Base-by-base conservation (phyloP, 495 filamentous ascomycete genomes). In the Penicillium bovifimosum region DNA sequence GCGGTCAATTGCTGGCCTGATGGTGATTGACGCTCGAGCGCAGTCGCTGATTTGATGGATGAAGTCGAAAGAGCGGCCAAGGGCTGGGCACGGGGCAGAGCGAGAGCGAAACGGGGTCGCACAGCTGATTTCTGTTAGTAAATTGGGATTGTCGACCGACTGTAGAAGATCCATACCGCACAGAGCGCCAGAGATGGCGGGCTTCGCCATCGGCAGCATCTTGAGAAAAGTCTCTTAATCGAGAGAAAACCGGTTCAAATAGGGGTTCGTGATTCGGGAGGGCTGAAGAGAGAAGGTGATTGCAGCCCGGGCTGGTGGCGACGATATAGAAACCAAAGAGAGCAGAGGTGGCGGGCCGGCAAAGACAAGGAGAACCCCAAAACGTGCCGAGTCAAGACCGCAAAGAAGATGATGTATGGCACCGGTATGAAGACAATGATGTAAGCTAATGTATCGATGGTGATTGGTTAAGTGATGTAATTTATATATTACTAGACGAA, bases 21-120 rank as follows among this genome's bases (percentile, higher is more conserved):
- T 36, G 69, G 68, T 64, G 73, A 72, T 68, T 62, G 79, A 58
- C 44, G 72, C 53, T 76, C 69, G 28, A 75, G 53, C 13, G 74
- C 71, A 26, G 67, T 74, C 29, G 74, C 73, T 11, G 70, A 66
- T 57, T 72, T 77, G 47, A 56, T 61, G 9, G 71, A 59, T 7
- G 74, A 75, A 32, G 65, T 74, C 29, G 74, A 74, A 17, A 77
- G 60, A n/a, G 59, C 58, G 6, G 67, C 68, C 20, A 64, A 60
- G 50, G 60, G 60, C 54, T 67, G 63, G 43, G 58, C 52, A 45
- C 60, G 68, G 56, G 64, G 58, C 32, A 53, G 48, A 26, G 45
- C 46, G 41, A 60, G 33, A 5, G 52, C 55, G 42, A 65, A 55
- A 33, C 58, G 53, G 45, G 72, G 62, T 47, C 63, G 68, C 57